phyloP scores from a whole-genome alignment of 371 early-diverging fungal genomes.

The Mucor indicus region DNA sequence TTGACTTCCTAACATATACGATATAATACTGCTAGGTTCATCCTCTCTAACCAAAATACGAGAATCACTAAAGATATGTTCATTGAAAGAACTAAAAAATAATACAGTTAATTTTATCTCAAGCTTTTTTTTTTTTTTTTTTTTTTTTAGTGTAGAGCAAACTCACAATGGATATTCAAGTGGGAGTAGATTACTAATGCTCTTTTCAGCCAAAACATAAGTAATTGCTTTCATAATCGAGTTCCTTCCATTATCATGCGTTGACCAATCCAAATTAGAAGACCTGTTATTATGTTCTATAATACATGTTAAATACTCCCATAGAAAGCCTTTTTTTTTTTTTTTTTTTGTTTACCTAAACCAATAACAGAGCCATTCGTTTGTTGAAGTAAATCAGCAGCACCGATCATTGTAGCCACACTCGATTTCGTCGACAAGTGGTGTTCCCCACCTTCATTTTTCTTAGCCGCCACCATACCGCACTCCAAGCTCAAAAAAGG shows the following conservation, averaged over 20 bases:
- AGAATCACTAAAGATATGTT: slow-evolving; percentile 85
- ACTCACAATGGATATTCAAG: slow-evolving; percentile 77
- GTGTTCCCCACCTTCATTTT: background rate
- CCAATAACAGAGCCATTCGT: background rate
- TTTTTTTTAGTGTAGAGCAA: too few species aligned
- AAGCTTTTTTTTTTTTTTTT: too few species aligned
- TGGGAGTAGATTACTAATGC: slow-evolving; percentile 60
- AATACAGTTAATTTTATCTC: too few species aligned
- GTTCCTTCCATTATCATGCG: slow-evolving; percentile 30
- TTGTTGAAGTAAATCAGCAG: background rate
- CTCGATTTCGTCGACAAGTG: background rate
- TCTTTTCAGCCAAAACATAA: slow-evolving; percentile 69
- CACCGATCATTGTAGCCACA: background rate
- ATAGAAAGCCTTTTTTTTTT: background rate
- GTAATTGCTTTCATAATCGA: slow-evolving; percentile 78
- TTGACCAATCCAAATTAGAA: slow-evolving; percentile 24
- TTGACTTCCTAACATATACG: slow-evolving; percentile 67
- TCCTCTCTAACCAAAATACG: slow-evolving; percentile 85
- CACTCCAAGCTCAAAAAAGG: slow-evolving; percentile 34
- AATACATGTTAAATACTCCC: background rate
- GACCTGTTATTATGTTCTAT: slow-evolving; percentile 1
- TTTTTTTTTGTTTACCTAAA: background rate
- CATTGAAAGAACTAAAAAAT: slow-evolving; percentile 56
- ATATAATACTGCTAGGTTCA: slow-evolving; percentile 92
- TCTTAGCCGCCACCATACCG: slow-evolving; percentile 6